Evolutionary conservation across 75 land plant species (phyloP).

Genomic region (Isoetes taiwanensis): DNA sequence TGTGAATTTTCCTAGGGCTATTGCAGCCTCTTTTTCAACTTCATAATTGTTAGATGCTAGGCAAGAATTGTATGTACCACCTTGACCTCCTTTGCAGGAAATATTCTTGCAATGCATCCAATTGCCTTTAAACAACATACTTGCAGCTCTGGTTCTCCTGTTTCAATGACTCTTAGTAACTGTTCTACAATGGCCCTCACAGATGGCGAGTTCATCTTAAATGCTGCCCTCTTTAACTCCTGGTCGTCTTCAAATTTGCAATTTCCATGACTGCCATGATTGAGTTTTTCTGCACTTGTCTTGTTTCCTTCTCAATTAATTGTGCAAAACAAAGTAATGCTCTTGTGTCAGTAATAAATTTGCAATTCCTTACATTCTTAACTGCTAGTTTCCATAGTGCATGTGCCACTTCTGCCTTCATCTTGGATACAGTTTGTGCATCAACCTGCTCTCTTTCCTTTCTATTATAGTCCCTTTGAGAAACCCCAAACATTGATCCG

Average conservation of each 20-base stretch:
- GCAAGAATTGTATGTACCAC: not conserved
- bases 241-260: not conserved
- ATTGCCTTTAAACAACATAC: not conserved
- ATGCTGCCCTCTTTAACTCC: not conserved
- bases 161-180: not conserved
- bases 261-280: not conserved
- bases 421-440: not conserved
- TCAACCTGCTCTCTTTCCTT: not conserved
- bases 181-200: not conserved
- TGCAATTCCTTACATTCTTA: not conserved
- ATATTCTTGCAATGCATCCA: not conserved
- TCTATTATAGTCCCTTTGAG: not conserved
- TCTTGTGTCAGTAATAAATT: not conserved
- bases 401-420: not conserved
- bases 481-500: not conserved
- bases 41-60: not conserved
- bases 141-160: not conserved
- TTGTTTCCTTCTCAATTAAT: not conserved
- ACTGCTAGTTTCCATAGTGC: not conserved
- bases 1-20: not conserved
- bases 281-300: not conserved
- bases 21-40: not conserved
- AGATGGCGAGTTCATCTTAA: not conserved
- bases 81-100: not conserved
- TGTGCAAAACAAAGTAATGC: constrained; percentile 1